Percentiles rank a stretch among this genome's conserved stretches.
Conservation (phyloP, 495 filamentous ascomycete species). For the Glarea lozoyensis region DNA sequence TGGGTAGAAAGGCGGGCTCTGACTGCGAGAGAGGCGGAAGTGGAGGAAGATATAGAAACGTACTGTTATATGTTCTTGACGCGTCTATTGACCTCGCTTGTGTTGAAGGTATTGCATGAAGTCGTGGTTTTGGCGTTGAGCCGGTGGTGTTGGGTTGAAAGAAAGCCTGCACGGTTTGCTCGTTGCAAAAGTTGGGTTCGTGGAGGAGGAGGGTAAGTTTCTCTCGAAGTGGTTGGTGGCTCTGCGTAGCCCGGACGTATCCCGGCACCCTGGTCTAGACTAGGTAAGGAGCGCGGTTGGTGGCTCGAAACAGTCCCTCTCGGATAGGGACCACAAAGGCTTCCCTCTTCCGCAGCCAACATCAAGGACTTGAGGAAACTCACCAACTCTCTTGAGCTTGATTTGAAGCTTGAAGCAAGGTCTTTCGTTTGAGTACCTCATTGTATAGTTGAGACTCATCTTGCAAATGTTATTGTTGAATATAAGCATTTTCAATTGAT, state of each 20-base stretch:
- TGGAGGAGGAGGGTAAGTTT: conserved; percentile 15
- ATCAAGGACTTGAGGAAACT: neutral
- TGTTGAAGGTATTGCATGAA: conserved; percentile 10
- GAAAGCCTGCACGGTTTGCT: conserved; percentile 8
- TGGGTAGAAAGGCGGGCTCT: conserved; percentile 11
- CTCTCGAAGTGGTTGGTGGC: too few species aligned
- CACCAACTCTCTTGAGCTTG: conserved; percentile 18
- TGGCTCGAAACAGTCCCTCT: too few species aligned
- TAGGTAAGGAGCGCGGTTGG: too few species aligned
- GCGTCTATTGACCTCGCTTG: conserved; percentile 13
- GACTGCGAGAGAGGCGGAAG: too few species aligned
- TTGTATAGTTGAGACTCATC: conserved; percentile 5
- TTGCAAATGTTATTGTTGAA: too few species aligned
- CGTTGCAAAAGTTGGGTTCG: conserved; percentile 6
- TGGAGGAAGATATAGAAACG: conserved; percentile 9
- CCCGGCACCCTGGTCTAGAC: too few species aligned
- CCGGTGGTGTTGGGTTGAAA: conserved; percentile 7
- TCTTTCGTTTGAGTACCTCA: conserved; percentile 18
- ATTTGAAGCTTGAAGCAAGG: conserved; percentile 12
- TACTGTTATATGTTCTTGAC: conserved; percentile 16
- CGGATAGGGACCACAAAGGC: neutral
- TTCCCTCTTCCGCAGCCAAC: conserved; percentile 2
- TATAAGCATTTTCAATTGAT: neutral
- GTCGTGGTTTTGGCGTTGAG: conserved; percentile 4
- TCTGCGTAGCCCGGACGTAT: conserved; percentile 31